Base-by-base conservation (phyloP, 2,329 filamentous ascomycete genomes). In the Harringtonia aguacate region DNA sequence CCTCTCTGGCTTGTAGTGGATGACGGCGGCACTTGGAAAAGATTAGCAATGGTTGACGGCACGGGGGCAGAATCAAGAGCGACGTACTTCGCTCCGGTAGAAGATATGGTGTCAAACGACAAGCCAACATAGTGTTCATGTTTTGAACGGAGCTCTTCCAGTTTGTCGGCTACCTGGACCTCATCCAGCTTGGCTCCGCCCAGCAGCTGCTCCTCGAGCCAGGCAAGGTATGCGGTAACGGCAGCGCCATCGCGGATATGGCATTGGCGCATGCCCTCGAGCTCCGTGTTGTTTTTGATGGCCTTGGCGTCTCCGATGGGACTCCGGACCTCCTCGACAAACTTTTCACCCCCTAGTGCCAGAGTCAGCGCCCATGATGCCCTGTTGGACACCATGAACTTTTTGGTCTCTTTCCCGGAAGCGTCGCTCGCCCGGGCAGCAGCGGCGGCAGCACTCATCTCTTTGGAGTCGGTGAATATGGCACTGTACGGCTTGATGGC, bases 41-140 rank as follows among this genome's bases (percentile, higher is more conserved):
- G 8, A 18, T 37, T n/a, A 44, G 35, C 10, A 28, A 13, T 4
- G 30, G 12, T 36, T 4, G 24, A 20, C 27, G 8, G 13, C 5
- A 39, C 21, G 15, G 5, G 14, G 21, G n/a, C 3, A 15, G 14
- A 34, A 33, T 29, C 17, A 20, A n/a, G 20, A n/a, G n/a, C n/a
- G 30, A 66, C 73, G 64, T 58, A 77, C 73, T 79, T 79, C 42
- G 90, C 68, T 3, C 92, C 92, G 0, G 88, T 95, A 0, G 89
- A 94, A 1, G 90, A 97, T 48, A 98, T 98, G 2, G 92, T 97
- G 52, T 88, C 81, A 57, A 98, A 98, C 0, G 89, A 95, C 15
- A 97, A 72, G 7, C 92, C 92, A 40, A 86, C 86, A 60, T 89
- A 98, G 50, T 85, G 71, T 46, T 88, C 65, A 44, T 80, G 70